These are phyloP conservation scores for Cyanodermella asteris DNA, from an alignment of 2,329 filamentous ascomycete species.

Conservation along the genomic window DNA sequence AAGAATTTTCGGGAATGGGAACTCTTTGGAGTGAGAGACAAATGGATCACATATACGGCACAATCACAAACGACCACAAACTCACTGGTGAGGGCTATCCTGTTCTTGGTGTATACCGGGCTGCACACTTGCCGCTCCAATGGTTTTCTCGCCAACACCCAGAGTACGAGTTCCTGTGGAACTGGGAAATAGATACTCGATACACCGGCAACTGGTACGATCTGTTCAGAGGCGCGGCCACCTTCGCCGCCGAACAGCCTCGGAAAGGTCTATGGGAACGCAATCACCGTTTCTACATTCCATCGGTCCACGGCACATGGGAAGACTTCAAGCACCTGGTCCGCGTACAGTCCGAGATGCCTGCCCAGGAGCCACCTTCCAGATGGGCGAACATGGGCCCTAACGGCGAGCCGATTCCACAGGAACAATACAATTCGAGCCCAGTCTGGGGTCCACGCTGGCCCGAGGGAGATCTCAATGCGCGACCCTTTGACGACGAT, in stretches of 20 bases:
- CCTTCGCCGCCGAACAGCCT: conserved; percentile 51
- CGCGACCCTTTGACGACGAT: conserved; percentile 52
- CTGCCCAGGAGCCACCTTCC: conserved; percentile 41
- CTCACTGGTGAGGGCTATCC: conserved; percentile 68
- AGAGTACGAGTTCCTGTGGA: conserved; percentile 82
- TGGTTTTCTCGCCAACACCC: conserved; percentile 76
- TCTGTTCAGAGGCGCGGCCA: conserved; percentile 42
- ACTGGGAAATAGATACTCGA: conserved; percentile 85
- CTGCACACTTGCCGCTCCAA: conserved; percentile 83
- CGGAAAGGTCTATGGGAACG: conserved; percentile 66
- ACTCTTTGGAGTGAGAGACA: conserved; percentile 88
- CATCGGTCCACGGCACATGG: conserved; percentile 54
- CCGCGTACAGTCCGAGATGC: conserved; percentile 52
- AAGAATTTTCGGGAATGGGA: conserved; percentile 72
- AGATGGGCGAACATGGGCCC: conserved; percentile 35
- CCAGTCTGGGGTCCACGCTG: conserved; percentile 70
- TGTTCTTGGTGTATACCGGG: conserved; percentile 81
- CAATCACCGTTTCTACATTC: conserved; percentile 56
- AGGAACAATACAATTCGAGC: conserved; percentile 29
- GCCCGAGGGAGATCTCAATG: conserved; percentile 44
- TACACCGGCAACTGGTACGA: conserved; percentile 78
- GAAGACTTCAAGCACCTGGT: conserved; percentile 62
- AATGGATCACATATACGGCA: conserved; percentile 78
- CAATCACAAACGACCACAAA: no score
- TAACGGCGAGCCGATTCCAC: conserved; percentile 12